Evolutionary conservation across 805 yeast genomes (phyloP).

Genomic region (Kodamaea hsintzibuensis): DNA sequence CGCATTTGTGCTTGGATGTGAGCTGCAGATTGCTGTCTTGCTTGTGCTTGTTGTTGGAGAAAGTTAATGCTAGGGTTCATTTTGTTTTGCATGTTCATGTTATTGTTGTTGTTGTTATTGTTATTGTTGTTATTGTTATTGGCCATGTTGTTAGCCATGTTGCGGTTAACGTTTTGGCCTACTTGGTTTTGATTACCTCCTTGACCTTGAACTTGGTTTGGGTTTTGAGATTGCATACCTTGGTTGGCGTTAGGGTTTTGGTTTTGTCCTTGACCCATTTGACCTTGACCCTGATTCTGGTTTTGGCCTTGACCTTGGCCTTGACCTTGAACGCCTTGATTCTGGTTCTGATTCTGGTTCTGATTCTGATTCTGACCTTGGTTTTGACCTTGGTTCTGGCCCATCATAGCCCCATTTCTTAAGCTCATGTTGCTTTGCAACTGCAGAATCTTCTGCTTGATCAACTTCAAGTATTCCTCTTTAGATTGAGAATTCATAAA

Average conservation of each 20-base stretch:
- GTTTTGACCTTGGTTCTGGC: conserved; percentile 20
- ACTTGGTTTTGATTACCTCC: conserved; percentile 14
- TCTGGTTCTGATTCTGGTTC: conserved; percentile 5
- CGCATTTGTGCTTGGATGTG: conserved; percentile 35
- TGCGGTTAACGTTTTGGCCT: conserved; percentile 13
- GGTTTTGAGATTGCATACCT: neutral
- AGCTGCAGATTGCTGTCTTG: conserved; percentile 51
- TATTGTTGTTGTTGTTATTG: conserved; percentile 4
- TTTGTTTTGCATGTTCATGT: conserved; percentile 13
- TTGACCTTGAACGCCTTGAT: neutral
- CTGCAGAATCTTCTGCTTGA: conserved; percentile 40
- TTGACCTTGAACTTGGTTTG: neutral
- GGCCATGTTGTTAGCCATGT: conserved; percentile 1
- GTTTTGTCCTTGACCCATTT: neutral
- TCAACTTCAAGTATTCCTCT: conserved; percentile 53
- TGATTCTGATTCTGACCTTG: conserved; percentile 6
- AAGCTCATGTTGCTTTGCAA: conserved; percentile 18
- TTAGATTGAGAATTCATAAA: conserved; percentile 58
- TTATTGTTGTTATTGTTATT: neutral
- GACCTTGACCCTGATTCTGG: conserved; percentile 10
- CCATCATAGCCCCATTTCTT: conserved; percentile 24
- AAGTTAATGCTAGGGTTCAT: conserved; percentile 23
- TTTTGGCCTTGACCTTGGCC: neutral
- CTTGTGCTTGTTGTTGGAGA: conserved; percentile 50
- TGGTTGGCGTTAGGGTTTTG: neutral